Base-by-base conservation (phyloP, 179 eudicot genomes). In the Dionaea muscipula region DNA sequence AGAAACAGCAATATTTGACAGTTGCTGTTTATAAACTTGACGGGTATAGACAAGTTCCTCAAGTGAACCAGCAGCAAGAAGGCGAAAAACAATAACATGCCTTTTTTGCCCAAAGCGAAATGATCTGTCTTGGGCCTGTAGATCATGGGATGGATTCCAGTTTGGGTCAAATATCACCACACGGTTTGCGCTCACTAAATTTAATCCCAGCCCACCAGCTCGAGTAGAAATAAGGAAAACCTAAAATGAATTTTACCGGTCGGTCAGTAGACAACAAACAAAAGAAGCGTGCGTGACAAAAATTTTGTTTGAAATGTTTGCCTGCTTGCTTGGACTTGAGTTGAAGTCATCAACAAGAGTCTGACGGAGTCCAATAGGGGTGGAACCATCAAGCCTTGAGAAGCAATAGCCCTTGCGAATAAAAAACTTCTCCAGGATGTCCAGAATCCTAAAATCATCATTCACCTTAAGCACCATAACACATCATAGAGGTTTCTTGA, bases 241-340 rank as follows among this genome's bases (percentile, higher is more conserved):
- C 95, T 91, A 37, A 68, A 60, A 41, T 49, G 46, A 63, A 51
- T 58, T 11, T 15, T 59, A 50, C 40, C 16, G 10, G 35, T 31
- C 35, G 10, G 1, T 33, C 7, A 47, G 62, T 40, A 57, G 18
- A 21, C 28, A 39, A 61, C 43, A 36, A 55, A 37, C 33, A 51
- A 40, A 27, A 56, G 26, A 33, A 26, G 12, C 47, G 23, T 20
- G 26, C 11, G 13, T 55, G 47, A 38, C n/a, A 6, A 39, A 14
- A 11, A 31, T 31, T 47, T 14, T 43, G 54, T 12, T 48, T 57
- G 49, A 56, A 57, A 43, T 47, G 25, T 17, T 24, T 40, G 81
- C 96, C 93, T 84, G 96, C 78, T 82, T 82, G 84, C 96, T 91
- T 44, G 98, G 94, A 74, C 98, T 87, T 68, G 98, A 80, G 70